Percentiles rank a stretch among this genome's conserved stretches.
These are phyloP conservation scores for Symbiotaphrina buchneri DNA, from an alignment of 495 filamentous ascomycete genomes.

Conservation along the genomic window DNA sequence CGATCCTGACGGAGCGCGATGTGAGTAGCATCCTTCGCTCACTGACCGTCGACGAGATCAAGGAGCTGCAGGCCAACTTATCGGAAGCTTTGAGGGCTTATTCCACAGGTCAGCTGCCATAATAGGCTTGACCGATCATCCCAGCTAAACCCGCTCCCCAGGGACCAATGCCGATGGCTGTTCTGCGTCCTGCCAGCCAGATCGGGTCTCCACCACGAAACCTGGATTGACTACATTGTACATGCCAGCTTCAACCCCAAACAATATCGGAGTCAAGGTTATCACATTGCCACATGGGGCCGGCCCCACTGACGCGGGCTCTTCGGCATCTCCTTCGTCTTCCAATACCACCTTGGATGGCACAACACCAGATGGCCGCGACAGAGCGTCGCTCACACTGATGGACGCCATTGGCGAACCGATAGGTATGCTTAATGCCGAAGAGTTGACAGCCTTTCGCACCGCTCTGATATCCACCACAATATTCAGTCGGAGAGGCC, in stretches of 20 bases:
- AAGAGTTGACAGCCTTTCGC: conserved; percentile 78
- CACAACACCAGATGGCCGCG: conserved; percentile 28
- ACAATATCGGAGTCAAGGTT: conserved; percentile 37
- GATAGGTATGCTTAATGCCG: conserved; percentile 60
- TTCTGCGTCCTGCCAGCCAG: conserved; percentile 47
- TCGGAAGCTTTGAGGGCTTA: conserved; percentile 60
- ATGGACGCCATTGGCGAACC: conserved; percentile 39
- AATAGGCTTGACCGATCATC: conserved; percentile 7
- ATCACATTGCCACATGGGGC: conserved; percentile 21
- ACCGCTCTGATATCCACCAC: conserved; percentile 66
- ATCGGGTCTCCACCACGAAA: conserved; percentile 47
- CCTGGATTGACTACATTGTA: conserved; percentile 60
- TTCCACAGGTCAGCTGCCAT: conserved; percentile 37
- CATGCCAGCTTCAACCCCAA: conserved; percentile 59
- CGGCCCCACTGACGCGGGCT: conserved; percentile 7
- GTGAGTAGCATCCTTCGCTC: conserved; percentile 47
- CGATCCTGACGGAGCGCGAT: conserved; percentile 49
- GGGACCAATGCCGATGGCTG: no score
- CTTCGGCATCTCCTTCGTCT: conserved; percentile 2
- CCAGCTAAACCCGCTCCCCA: conserved; percentile 13
- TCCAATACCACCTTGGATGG: not conserved
- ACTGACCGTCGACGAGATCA: conserved; percentile 44
- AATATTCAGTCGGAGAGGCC: conserved; percentile 44
- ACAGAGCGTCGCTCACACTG: conserved; percentile 59
- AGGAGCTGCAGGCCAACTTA: conserved; percentile 41